Evolutionary conservation across 2,329 filamentous ascomycete species (phyloP).

Genomic region (Fusarium sp.): DNA sequence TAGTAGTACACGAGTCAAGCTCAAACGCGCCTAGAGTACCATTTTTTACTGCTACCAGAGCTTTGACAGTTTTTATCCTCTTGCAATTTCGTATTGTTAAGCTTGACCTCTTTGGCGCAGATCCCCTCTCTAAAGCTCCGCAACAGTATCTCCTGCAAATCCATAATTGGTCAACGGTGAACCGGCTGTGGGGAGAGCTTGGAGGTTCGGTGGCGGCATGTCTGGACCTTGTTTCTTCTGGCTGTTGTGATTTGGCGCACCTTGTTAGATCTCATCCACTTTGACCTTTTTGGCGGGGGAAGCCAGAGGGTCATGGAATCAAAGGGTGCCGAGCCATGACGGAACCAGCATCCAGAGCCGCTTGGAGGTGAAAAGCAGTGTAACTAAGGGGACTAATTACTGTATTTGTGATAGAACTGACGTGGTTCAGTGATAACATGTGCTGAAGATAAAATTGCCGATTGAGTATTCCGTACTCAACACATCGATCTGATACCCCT

Average conservation of each 20-base stretch:
- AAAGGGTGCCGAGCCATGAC: constrained; percentile 31
- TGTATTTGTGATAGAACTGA: not conserved
- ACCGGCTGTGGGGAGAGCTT: constrained; percentile 47
- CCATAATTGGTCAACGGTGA: constrained; percentile 44
- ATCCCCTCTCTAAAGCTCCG: constrained; percentile 25
- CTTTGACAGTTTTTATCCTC: constrained; percentile 18
- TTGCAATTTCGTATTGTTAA: constrained; percentile 21
- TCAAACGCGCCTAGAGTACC: constrained; percentile 4
- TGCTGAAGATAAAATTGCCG: not conserved
- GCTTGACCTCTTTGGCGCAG: constrained; percentile 31
- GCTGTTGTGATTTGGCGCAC: constrained; percentile 46
- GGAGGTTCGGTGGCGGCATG: constrained; percentile 36
- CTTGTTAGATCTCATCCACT: constrained; percentile 41
- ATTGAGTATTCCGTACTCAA: not conserved
- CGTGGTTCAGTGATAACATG: not conserved
- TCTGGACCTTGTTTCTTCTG: constrained; percentile 36
- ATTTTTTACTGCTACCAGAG: constrained; percentile 2
- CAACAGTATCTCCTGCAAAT: constrained; percentile 4
- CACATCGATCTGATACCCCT: constrained; percentile 18
- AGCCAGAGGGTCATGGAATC: constrained; percentile 34
- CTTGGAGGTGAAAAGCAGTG: constrained; percentile 1
- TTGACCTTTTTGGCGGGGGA: constrained; percentile 24
- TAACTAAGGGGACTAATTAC: not conserved
- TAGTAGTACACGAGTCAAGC: not conserved
- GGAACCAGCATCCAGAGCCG: constrained; percentile 25